These are phyloP conservation scores for Ceratocystiopsis minuta DNA, from an alignment of 2,329 filamentous ascomycete species.

Conservation along the genomic window DNA sequence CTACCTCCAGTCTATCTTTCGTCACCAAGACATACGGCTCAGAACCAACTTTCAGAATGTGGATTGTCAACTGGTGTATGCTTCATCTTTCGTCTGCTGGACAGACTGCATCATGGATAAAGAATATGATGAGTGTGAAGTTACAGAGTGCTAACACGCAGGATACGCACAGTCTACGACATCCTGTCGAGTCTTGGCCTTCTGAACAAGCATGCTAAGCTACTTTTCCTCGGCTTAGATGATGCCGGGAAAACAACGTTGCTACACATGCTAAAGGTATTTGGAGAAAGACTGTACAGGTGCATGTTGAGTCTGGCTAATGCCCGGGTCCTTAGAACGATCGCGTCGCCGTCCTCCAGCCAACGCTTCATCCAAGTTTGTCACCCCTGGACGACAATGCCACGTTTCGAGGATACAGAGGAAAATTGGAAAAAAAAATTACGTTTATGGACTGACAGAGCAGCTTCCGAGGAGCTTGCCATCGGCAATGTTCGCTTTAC, in stretches of 20 bases:
- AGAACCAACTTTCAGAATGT: constrained; percentile 38
- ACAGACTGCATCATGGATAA: too few relatives aligned
- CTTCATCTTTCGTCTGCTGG: too few relatives aligned
- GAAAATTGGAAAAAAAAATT: neutral
- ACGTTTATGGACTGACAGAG: neutral
- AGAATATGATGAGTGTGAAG: neutral
- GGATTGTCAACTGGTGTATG: constrained; percentile 93
- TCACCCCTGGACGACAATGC: constrained; percentile 10
- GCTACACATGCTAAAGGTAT: constrained; percentile 89
- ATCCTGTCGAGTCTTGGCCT: constrained; percentile 72
- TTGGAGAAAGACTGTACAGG: neutral
- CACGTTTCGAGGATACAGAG: too few relatives aligned
- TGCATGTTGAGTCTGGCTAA: too few relatives aligned
- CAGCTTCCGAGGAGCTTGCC: constrained; percentile 77
- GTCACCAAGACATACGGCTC: too few relatives aligned
- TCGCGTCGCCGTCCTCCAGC: constrained; percentile 76
- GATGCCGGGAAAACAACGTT: constrained; percentile 91
- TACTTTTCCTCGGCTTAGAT: constrained; percentile 82
- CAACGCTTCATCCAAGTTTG: constrained; percentile 80
- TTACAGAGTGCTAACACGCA: neutral
- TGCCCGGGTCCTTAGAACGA: constrained; percentile 45
- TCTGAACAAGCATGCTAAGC: constrained; percentile 90
- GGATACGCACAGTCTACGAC: constrained; percentile 54
- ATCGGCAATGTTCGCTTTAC: constrained; percentile 91
- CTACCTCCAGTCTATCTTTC: too few relatives aligned